Evolutionary conservation across 257 asterid genomes (phyloP).

Genomic region (Solanum ossicruentum): DNA sequence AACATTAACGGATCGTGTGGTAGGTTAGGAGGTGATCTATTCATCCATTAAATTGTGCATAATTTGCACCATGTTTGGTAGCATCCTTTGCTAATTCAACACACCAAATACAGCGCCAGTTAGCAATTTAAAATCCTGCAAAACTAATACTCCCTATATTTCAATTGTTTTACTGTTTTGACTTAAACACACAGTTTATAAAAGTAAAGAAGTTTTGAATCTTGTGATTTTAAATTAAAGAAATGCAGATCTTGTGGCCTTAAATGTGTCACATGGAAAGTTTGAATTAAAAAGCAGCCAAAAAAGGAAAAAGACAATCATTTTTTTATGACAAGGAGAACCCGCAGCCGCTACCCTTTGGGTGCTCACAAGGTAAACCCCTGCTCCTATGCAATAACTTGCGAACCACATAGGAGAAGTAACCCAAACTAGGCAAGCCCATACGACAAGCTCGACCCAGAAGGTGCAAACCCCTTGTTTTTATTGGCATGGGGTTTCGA

Average conservation of each 20-base stretch:
- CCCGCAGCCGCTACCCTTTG: too few species aligned
- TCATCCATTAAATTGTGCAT: not conserved
- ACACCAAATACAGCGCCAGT: not conserved
- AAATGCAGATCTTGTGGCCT: not conserved
- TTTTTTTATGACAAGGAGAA: too few species aligned
- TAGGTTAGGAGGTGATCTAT: not conserved
- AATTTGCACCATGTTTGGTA: not conserved
- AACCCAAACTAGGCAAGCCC: too few species aligned
- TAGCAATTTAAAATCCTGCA: not conserved
- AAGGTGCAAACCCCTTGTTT: too few species aligned
- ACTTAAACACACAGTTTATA: not conserved
- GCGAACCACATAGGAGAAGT: too few species aligned
- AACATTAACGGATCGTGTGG: not conserved
- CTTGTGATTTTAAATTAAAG: too few species aligned
- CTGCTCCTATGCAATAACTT: too few species aligned
- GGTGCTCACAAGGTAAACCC: too few species aligned
- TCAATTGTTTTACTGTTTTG: not conserved
- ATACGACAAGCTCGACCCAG: too few species aligned
- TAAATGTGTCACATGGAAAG: not conserved
- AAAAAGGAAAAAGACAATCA: too few species aligned
- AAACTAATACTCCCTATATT: not conserved
- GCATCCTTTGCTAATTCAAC: not conserved
- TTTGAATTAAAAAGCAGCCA: not conserved
- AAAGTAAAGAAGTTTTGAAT: too few species aligned
- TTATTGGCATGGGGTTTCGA: too few species aligned